Evolutionary conservation across 805 yeast genomes (phyloP), one percentile per base, ranked within the genome.

Genomic region (Nakazawaea ishiwadae): DNA sequence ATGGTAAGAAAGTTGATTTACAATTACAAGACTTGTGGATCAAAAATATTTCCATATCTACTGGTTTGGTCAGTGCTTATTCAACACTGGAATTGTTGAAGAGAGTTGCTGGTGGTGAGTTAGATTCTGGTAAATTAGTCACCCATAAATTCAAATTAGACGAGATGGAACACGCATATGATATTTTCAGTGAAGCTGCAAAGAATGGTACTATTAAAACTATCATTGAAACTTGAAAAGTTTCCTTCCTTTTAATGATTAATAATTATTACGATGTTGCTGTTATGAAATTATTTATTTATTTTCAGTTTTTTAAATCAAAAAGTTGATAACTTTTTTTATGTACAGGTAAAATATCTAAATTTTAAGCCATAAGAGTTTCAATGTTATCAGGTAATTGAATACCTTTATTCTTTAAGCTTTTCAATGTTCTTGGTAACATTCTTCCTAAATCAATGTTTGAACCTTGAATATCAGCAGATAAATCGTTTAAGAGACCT

Each of bases 131-230:
- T 35, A 56, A 61, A n/a, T 67, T 80, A 55, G 77, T 77, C 39
- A 78, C 84, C 16, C 82, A 79, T 52, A 71, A 75, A 46, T 78
- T 71, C 65, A 66, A 70, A 46, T 70, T 78, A 51, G 55, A 60
- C 33, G 80, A 79, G 42, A 71, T 81, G 40, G 68, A 73, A 49
- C 61, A 75, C 48, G 84, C 85, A 19, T 80, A 80, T 51, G 81
- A 79, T 14, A 63, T 71, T n/a, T 81, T 77, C 41, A 54, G 59
- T n/a, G 52, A 68, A 37, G 77, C 82, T 44, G 67, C 75, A 7
- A 69, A 71, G 29, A 70, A 65, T 47, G 79, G 77, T 31, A 76
- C 81, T 46, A 79, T 80, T 52, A 80, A 80, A 60, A 53, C 60
- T 39, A 16, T 49, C 56, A n/a, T 37, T 26, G 39, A 40, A 15